phyloP scores from a whole-genome alignment of 179 eudicot genomes.

The Silene coronaria region DNA sequence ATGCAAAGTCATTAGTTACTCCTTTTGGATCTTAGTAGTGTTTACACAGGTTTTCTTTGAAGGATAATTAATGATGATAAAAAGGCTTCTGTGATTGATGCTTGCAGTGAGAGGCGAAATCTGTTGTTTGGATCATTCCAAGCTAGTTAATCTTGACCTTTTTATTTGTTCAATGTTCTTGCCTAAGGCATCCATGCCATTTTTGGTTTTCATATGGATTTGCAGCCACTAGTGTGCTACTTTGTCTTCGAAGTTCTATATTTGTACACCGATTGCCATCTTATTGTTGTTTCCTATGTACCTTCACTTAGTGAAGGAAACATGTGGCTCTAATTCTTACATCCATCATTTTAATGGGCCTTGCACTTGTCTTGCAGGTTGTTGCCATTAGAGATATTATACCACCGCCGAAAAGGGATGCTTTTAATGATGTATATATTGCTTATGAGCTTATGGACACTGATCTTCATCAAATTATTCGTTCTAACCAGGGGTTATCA shows the following conservation, averaged over 20 bases:
- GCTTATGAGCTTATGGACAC: slow-evolving; percentile 95
- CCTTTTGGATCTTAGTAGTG: background rate
- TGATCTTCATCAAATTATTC: slow-evolving; percentile 91
- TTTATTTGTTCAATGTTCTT: background rate
- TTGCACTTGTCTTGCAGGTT: slow-evolving; percentile 43
- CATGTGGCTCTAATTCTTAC: background rate
- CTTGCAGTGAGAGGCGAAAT: background rate
- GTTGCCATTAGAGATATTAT: slow-evolving; percentile 88
- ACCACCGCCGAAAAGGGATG: slow-evolving; percentile 73
- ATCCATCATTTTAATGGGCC: background rate
- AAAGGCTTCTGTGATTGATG: background rate
- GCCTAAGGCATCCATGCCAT: background rate
- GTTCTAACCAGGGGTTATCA: slow-evolving; percentile 75
- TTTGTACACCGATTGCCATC: background rate
- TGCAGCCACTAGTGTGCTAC: background rate
- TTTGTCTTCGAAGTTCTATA: background rate
- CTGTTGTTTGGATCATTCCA: background rate
- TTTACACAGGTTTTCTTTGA: background rate
- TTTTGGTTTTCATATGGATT: background rate
- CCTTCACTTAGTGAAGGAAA: background rate
- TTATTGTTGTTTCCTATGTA: background rate
- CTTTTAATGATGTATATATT: slow-evolving; percentile 82
- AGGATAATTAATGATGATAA: background rate
- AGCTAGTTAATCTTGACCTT: background rate
- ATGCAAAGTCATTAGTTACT: background rate